These are phyloP conservation scores for Ophiosphaerella herpotricha DNA, from an alignment of 2,329 filamentous ascomycete genomes.

Conservation along the genomic window DNA sequence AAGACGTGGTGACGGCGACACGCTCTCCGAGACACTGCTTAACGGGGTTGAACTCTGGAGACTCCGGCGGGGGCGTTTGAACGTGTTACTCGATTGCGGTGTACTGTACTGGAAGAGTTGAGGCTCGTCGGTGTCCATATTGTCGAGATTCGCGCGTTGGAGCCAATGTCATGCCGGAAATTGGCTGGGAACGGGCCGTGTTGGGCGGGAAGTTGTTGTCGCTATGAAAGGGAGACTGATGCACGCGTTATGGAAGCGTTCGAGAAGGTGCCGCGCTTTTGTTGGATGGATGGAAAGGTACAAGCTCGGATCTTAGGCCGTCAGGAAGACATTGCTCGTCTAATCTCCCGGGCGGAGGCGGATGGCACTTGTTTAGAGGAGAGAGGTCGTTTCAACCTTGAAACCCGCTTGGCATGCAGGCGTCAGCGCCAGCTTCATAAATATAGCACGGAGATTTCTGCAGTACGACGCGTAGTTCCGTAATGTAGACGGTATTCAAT, in stretches of 20 bases:
- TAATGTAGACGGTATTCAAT: conserved; percentile 1
- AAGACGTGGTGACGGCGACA: conserved; percentile 42
- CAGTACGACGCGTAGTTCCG: conserved; percentile 18
- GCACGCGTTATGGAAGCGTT: conserved; percentile 37
- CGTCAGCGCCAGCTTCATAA: conserved; percentile 39
- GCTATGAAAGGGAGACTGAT: conserved; percentile 32
- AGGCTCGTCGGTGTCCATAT: conserved; percentile 46
- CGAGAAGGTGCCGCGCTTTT: conserved; percentile 43
- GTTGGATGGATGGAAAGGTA: conserved; percentile 35
- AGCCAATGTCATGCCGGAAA: conserved; percentile 44
- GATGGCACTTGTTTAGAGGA: conserved; percentile 47
- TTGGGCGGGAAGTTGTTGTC: conserved; percentile 31
- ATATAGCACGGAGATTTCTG: conserved; percentile 35
- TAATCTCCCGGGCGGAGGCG: conserved; percentile 46
- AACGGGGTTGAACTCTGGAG: conserved; percentile 44
- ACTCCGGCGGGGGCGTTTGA: conserved; percentile 46
- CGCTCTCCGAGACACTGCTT: conserved; percentile 43
- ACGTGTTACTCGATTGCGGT: conserved; percentile 41
- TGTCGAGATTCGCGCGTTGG: conserved; percentile 35
- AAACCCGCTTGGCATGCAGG: conserved; percentile 44
- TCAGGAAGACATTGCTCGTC: conserved; percentile 48
- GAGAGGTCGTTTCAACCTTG: conserved; percentile 41
- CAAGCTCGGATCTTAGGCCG: conserved; percentile 41
- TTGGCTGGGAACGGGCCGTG: conserved; percentile 36
- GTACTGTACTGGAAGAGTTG: conserved; percentile 44